These are phyloP conservation scores for Fusarium proliferatum DNA, from an alignment of 2,329 filamentous ascomycete genomes.

Conservation along the genomic window DNA sequence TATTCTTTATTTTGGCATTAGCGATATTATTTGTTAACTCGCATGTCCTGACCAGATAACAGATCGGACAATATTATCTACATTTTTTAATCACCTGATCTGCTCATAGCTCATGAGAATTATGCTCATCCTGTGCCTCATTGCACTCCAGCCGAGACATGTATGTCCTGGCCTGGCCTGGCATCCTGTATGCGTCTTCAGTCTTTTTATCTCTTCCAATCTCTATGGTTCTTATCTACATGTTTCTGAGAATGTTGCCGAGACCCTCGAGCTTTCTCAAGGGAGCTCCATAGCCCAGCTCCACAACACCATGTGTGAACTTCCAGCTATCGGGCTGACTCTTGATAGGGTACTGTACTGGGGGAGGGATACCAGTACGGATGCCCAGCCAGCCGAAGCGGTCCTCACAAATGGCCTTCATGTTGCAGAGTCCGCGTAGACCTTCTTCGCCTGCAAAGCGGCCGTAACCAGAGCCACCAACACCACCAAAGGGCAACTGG, in stretches of 20 bases:
- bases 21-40: background rate
- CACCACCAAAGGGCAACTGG: slow-evolving; percentile 92
- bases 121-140: background rate
- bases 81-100: background rate
- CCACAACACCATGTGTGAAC: slow-evolving; percentile 70
- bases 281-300: slow-evolving; percentile 66
- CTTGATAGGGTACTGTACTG: slow-evolving; percentile 83
- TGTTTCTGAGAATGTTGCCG: slow-evolving; percentile 56
- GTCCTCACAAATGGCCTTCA: slow-evolving; percentile 88
- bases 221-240: slow-evolving; percentile 40
- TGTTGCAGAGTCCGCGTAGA: slow-evolving; percentile 83
- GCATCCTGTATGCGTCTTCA: background rate
- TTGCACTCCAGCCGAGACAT: background rate
- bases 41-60: background rate
- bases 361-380: slow-evolving; percentile 81
- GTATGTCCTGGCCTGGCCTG: background rate
- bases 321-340: slow-evolving; percentile 73
- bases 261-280: slow-evolving; percentile 55
- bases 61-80: background rate
- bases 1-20: background rate
- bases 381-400: slow-evolving; percentile 69
- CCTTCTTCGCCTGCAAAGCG: slow-evolving; percentile 94
- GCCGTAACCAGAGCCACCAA: slow-evolving; percentile 90
- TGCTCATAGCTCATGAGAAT: slow-evolving; percentile 10
- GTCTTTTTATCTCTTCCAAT: background rate